Base-by-base conservation (phyloP, 352 stramenopile genomes). In the Pythium dissimile region DNA sequence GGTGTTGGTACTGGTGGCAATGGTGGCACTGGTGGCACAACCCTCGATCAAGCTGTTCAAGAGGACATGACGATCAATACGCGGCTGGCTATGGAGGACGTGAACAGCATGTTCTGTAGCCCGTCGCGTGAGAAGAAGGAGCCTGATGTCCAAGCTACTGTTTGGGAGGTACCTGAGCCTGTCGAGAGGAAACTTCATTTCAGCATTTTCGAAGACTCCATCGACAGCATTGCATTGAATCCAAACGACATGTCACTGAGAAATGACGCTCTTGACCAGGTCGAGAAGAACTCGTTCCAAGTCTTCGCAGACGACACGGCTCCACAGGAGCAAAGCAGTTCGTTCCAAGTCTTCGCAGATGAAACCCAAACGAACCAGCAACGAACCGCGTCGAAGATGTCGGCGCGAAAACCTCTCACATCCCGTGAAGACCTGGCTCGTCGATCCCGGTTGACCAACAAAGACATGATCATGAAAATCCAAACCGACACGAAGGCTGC, bases 61-160 rank as follows among this genome's bases (percentile, higher is more conserved):
- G 83, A 95, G 60, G 84, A 95, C 54, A 83, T 95, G 72, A 95
- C 85, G 15, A 93, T 95, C 51, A 95, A 91, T 54, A 95, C 85
- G 54, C 79, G 80, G 43, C 64, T 95, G 7, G 85, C 85, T 1
- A 77, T 92, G 69, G 80, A 85, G 28, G 85, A 95, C 30, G 81
- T 95, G 49, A 90, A 93, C 61, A 76, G 59, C 52, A 93, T 95
- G 85, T 95, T 95, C 57, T 92, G 81, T 59, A 95, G 85, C 45
- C 85, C 85, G 23, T 63, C 75, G 21, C 71, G 75, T 47, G 69
- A 75, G 38, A 49, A 48, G 21, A 75, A 82, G n/a, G 26, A 55
- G 30, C 46, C 45, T 24, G 35, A 26, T 24, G 61, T 54, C 15
- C 13, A 30, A 32, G 41, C 54, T 6, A 73, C 64, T 35, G 66